Base-by-base conservation (phyloP, 306 rosid species). In the Pterocarpus santalinus region DNA sequence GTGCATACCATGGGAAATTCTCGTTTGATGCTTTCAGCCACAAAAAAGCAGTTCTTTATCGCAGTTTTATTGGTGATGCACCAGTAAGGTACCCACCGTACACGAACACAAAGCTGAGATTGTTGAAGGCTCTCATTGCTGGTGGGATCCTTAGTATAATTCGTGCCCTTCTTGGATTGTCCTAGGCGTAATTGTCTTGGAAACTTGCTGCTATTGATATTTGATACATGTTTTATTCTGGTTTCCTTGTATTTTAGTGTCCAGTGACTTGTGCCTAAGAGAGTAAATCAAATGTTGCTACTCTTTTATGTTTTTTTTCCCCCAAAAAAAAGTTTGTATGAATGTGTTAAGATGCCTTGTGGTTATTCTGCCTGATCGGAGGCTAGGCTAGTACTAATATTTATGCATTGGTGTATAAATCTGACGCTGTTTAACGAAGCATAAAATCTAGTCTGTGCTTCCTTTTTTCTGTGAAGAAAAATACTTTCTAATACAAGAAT, bases 11-110 rank as follows among this genome's bases (percentile, higher is more conserved):
- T 70, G 99, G 99, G 58, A 96, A 96, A 78, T 96, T 93, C 84
- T 94, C 99, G 7, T 96, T 96, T 62, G 99, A 96, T 68, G 91
- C 97, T 39, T 94, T 96, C 73, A 93, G 91, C 88, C 99, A 96
- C 83, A 93, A 96, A 87, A 96, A 96, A 79, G 97, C 91, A 33
- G 98, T 96, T 78, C 75, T 96, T 9, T 96, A 94, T 83, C 98
- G 98, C 11, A 79, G 94, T 49, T 96, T 93, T 36, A 8, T 55
- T 0, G 98, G 91, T 4, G 99, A 96, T 78, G 94, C 90, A 7
- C 0, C 99, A 1, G 39, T 96, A 79, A 87, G 99, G 80, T 96
- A 96, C 82, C 97, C 99, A 17, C 99, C 99, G 0, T 96, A 93
- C 91, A 90, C 98, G 2, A 64, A 67, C 1, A 89, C 94, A 35